These are phyloP conservation scores for Quercus glauca DNA, from an alignment of 306 rosid genomes.

Conservation along the genomic window DNA sequence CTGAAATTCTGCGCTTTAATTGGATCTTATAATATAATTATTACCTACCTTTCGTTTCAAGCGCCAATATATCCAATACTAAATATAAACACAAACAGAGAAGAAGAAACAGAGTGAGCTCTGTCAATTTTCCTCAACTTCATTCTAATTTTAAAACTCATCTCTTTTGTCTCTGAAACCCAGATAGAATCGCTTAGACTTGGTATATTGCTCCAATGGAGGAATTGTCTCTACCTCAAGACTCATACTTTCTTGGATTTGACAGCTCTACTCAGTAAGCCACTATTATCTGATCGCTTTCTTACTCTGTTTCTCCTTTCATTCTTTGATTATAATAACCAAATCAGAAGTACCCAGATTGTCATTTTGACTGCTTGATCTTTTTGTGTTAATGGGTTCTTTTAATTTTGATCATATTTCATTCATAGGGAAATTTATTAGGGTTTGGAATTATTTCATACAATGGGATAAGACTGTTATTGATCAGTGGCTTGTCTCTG, in stretches of 20 bases:
- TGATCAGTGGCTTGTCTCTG: neutral
- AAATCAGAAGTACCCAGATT: constrained; percentile 13
- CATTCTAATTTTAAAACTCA: neutral
- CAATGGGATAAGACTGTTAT: neutral
- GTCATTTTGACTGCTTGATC: neutral
- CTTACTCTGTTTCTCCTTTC: neutral
- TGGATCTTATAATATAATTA: neutral
- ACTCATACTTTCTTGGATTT: constrained; percentile 76
- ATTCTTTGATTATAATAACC: neutral
- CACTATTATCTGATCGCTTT: neutral
- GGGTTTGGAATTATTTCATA: neutral
- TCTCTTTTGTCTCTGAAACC: neutral
- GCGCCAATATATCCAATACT: neutral
- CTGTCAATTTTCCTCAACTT: neutral
- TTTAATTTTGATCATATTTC: neutral
- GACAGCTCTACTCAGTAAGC: constrained; percentile 96
- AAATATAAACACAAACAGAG: neutral
- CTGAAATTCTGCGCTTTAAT: neutral
- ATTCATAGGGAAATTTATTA: neutral
- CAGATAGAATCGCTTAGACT: neutral
- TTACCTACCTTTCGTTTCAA: neutral
- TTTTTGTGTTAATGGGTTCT: neutral
- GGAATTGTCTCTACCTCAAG: constrained; percentile 54
- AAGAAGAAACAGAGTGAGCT: neutral
- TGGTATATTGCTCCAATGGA: constrained; percentile 47